These are phyloP conservation scores for Apiospora malaysiana DNA, from an alignment of 2,329 filamentous ascomycete species.

Conservation along the genomic window DNA sequence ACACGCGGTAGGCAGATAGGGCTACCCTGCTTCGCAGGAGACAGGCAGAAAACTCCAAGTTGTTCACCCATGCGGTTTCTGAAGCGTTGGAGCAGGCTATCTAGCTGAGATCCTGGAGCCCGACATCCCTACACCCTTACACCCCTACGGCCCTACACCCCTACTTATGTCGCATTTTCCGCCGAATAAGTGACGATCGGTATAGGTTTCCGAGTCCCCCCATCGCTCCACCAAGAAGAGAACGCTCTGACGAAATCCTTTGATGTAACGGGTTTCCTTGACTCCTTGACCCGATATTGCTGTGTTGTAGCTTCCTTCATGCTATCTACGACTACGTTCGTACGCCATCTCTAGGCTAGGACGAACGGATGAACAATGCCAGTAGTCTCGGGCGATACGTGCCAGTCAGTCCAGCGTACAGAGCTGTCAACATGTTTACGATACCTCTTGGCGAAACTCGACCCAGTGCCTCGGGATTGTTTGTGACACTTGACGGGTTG, in stretches of 20 bases:
- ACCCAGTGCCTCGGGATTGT: neutral
- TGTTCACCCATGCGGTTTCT: neutral
- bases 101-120: constrained; percentile 3
- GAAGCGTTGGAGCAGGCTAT: neutral
- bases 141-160: neutral
- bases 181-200: neutral
- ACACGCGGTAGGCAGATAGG: neutral
- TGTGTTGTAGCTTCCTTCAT: neutral
- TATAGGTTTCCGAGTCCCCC: neutral
- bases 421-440: neutral
- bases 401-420: neutral
- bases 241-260: neutral
- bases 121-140: neutral
- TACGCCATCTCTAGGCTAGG: neutral
- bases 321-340: no score
- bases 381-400: neutral
- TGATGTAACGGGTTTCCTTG: neutral
- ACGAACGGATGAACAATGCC: neutral
- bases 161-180: neutral
- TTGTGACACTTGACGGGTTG: neutral
- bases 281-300: neutral
- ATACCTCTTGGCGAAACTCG: neutral
- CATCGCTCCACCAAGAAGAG: neutral
- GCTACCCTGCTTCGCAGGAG: no score
- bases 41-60: no score